These are phyloP conservation scores for Lactarius trivialis DNA, from an alignment of 768 basidiomycete species.

Conservation along the genomic window DNA sequence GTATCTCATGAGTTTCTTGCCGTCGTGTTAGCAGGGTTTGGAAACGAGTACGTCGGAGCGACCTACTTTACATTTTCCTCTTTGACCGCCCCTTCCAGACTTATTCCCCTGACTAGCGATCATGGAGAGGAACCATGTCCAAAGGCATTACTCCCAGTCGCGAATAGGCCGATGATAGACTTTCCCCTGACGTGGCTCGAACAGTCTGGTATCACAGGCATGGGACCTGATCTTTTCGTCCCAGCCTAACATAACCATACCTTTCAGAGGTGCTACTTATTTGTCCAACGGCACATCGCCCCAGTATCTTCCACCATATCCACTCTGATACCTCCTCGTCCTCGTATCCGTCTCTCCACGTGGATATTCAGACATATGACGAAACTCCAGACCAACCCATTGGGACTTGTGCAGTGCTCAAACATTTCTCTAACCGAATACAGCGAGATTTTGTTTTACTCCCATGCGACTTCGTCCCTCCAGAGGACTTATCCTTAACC, in stretches of 20 bases:
- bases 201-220: constrained; percentile 78
- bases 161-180: constrained; percentile 82
- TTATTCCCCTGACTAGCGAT: constrained; percentile 64
- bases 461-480: constrained; percentile 87
- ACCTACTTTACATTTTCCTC: neutral
- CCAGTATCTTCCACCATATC: constrained; percentile 76
- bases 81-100: constrained; percentile 35
- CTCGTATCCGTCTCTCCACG: constrained; percentile 52
- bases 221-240: constrained; percentile 21
- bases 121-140: constrained; percentile 78
- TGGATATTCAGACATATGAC: constrained; percentile 78
- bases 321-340: constrained; percentile 64
- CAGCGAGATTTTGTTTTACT: constrained; percentile 82
- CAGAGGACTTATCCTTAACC: constrained; percentile 61
- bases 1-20: constrained; percentile 78
- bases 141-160: constrained; percentile 83
- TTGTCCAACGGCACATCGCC: constrained; percentile 71
- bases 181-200: constrained; percentile 83
- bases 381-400: constrained; percentile 57
- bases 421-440: constrained; percentile 70
- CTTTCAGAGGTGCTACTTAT: constrained; percentile 78
- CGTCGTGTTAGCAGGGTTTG: constrained; percentile 84
- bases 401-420: constrained; percentile 71
- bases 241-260: constrained; percentile 7
- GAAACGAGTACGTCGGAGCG: constrained; percentile 61